Evolutionary conservation across 2,329 filamentous ascomycete species (phyloP).

Genomic region (Trichoderma semiorbis): DNA sequence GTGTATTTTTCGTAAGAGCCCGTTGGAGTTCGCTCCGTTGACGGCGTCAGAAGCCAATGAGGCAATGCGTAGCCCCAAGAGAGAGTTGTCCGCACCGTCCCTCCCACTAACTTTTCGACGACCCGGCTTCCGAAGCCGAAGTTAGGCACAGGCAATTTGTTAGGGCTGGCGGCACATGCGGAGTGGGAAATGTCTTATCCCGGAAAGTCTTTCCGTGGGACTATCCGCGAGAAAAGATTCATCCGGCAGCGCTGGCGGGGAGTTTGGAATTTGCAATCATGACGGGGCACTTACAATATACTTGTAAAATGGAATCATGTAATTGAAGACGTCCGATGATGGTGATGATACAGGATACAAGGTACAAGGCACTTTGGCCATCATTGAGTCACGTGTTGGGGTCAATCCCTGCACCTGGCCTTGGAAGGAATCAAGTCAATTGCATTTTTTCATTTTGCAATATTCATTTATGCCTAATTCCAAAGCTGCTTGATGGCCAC

Average conservation of each 20-base stretch:
- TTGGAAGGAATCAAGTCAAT: background rate
- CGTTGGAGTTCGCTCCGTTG: background rate
- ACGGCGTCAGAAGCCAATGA: background rate
- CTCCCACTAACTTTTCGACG: background rate
- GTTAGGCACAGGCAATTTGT: background rate
- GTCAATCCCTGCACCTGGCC: background rate
- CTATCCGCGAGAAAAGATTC: background rate
- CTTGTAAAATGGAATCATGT: background rate
- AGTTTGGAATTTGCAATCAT: background rate
- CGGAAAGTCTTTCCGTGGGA: background rate
- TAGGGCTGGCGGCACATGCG: background rate
- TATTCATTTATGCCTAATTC: background rate
- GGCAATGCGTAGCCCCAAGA: background rate
- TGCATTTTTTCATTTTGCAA: too few species aligned
- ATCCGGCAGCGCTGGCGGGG: constrained; percentile 1
- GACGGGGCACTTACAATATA: background rate
- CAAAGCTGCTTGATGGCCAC: background rate
- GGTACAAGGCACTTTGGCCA: background rate
- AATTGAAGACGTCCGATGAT: background rate
- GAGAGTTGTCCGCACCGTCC: background rate
- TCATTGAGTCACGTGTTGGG: background rate
- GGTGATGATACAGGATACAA: background rate
- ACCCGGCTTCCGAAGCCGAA: constrained; percentile 13
- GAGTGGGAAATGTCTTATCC: constrained; percentile 7
- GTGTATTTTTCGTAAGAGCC: background rate